Evolutionary conservation across 2,329 filamentous ascomycete species (phyloP), one percentile per base, ranked within the genome.

Genomic region (Fusarium vanettenii): DNA sequence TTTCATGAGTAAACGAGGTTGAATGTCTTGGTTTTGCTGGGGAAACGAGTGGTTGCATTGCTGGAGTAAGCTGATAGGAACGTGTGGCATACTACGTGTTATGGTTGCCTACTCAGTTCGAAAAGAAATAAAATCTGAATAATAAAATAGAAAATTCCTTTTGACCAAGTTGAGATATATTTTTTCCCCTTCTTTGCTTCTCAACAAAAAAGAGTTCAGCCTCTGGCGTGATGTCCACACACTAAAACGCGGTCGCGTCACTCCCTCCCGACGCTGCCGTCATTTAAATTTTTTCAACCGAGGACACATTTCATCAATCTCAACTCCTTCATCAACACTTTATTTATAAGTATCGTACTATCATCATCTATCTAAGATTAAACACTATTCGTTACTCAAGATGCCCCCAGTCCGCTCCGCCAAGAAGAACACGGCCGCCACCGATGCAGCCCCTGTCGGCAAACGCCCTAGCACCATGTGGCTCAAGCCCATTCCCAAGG

Each of bases 331-430:
- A 22, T 43, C 20, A 22, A 22, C 20, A 43, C n/a, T 43, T 6
- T 4, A 43, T 20, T 3, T n/a, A 9, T 25, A 4, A 7, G 7
- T 45, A 18, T 41, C 18, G 18, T n/a, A 27, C 43, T 9, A 9
- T 48, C 11, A 45, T 45, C 1, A 14, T 41, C 37, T 41, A 41
- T 41, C 10, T 9, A n/a, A 41, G 9, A 39, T 5, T 6, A 39
- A 9, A 39, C 6, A 39, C 39, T 41, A 20, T 41, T n/a, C 11
- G n/a, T 9, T 13, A 25, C 22, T 25, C 14, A 55, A 27, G 6
- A 73, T 73, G 62, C 71, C 71, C n/a, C 60, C 71, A 6, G 22
- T 63, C 22, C 50, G 62, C 33, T 69, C 71, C 59, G 22, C 39
- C 20, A 71, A 73, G 41, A 60, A 13, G 25, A 69, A 60, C 27